Base-by-base conservation (phyloP, 176 grass and related monocot genomes). In the Musa troglodytarum region DNA sequence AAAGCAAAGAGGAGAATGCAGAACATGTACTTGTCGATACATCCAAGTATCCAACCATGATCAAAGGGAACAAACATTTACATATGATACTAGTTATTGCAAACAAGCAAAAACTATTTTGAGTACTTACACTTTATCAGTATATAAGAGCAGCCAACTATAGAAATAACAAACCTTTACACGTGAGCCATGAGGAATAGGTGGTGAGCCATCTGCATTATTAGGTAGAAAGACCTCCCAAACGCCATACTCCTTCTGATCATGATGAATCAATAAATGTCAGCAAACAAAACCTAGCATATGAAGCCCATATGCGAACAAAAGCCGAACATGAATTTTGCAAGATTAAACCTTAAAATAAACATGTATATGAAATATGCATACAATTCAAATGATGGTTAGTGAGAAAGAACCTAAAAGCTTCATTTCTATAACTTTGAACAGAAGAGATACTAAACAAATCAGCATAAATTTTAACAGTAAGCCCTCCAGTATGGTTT, bases 201-300 rank as follows among this genome's bases (percentile, higher is more conserved):
- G 62, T 69, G 88, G 78, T 21, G 88, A 90, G 19, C 90, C 93
- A 77, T 97, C 93, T 58, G 88, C 88, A 83, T 97, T 93, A 74
- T 90, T 93, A 49, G 93, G 93, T 75, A 97, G 65, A 83, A 97
- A 97, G 73, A 97, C 81, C 73, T 97, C 88, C 93, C 93, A 97
- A 71, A 93, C 82, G 66, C 93, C 93, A 78, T 69, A 93, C 3
- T 93, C 88, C 85, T 90, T 88, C 93, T 97, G 83, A 21, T 88
- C 85, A 79, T 56, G 49, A 65, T 62, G 71, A 54, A 56, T 78
- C 61, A 80, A 52, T 66, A 71, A 65, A 81, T 62, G 53, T 81
- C 34, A 75, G 62, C 78, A 89, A 68, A 53, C 11, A 55, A 54
- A 28, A 54, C 11, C 71, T 54, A 73, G 10, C 2, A 14, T 1